Evolutionary conservation across 2,329 filamentous ascomycete species (phyloP), one percentile per base, ranked within the genome.

Genomic region (Emergomyces africanus): DNA sequence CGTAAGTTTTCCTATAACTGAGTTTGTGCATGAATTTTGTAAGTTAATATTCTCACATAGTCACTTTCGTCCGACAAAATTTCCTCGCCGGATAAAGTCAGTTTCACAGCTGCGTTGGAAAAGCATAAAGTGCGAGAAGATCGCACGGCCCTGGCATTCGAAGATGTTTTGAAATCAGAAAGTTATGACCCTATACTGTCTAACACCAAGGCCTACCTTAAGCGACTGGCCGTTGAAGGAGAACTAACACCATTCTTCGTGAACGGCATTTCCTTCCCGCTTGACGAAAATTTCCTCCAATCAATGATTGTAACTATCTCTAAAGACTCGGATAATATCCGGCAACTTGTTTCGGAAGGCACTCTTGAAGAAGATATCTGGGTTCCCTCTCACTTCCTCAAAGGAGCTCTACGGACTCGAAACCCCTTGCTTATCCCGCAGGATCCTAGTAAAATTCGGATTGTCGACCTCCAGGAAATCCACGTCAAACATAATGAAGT

Each of bases 361-460:
- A 68, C 74, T 0, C 74, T 96, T 42, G 77, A 82, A 14, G 86
- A 95, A 14, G 83, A 88, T 28, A 77, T 77, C n/a, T 90, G 86
- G 82, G 69, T 95, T 33, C 85, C 89, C 0, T 79, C 78, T 0
- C 74, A 85, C 14, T 95, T 96, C 70, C 76, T 97, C 5, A 75
- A 83, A n/a, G 75, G 81, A 42, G 87, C 92, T 6, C 77, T 84
- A 23, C 71, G 79, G 1, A 80, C 83, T 55, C 85, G 94, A 57
- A 96, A 95, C 69, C 78, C 83, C 1, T 80, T 91, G 60, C 84
- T 97, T 60, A 85, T 90, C 46, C 89, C 89, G 0, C 88, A 94
- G 64, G 83, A 88, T 60, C 83, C 89, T 33, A 87, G 86, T 63
- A 80, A 82, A 35, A 77, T 96, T 58, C 81, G 78, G 1, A 77